Evolutionary conservation across 495 filamentous ascomycete genomes (phyloP).

Genomic region (Endocarpon pusillum): DNA sequence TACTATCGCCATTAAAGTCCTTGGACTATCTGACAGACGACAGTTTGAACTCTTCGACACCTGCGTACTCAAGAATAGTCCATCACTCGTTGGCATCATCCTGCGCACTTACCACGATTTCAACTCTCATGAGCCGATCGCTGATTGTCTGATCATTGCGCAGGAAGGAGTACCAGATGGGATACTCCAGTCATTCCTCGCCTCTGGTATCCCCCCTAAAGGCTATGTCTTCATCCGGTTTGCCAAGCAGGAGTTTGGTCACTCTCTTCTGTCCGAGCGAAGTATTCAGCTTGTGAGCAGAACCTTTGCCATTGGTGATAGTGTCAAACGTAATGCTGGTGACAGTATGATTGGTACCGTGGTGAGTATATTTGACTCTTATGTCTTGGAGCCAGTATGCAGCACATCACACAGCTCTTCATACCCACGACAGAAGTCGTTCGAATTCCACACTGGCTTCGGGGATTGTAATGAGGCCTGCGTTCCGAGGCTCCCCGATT

Average conservation of each 20-base stretch:
- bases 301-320: slow-evolving; percentile 21
- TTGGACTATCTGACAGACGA: no score
- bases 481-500: no score
- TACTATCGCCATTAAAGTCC: no score
- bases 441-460: no score
- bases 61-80: not conserved
- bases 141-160: slow-evolving; percentile 5
- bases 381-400: slow-evolving; percentile 18
- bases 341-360: slow-evolving; percentile 25
- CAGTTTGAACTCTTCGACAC: not conserved
- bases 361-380: slow-evolving; percentile 18
- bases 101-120: not conserved
- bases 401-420: slow-evolving; percentile 1
- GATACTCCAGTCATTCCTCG: slow-evolving; percentile 13
- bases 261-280: slow-evolving; percentile 23
- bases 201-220: slow-evolving; percentile 20
- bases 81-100: not conserved
- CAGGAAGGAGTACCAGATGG: slow-evolving; percentile 10
- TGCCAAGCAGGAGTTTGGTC: slow-evolving; percentile 9
- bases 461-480: no score
- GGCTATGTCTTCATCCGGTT: slow-evolving; percentile 22
- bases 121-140: slow-evolving; percentile 8
- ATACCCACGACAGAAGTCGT: no score
- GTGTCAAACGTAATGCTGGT: slow-evolving; percentile 24
- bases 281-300: slow-evolving; percentile 27